A percentile compares a stretch with the other conserved stretches of the same genome.
Evolutionary conservation across 371 early-diverging fungal genomes (phyloP).

Genomic region (Mortierella polycephala): DNA sequence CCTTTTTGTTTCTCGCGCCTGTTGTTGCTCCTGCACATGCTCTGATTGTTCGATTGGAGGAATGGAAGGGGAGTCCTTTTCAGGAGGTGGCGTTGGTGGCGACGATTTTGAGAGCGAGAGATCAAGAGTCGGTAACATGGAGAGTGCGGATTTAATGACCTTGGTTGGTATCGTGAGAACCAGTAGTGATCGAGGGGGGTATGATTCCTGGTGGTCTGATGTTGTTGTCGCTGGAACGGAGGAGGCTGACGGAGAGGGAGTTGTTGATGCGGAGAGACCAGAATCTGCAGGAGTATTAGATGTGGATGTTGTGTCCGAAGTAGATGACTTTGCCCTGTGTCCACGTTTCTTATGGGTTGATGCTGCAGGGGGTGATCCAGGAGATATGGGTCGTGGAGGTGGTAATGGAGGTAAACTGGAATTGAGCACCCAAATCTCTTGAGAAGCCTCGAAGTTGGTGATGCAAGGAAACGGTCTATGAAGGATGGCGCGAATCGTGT

Average conservation of each 20-base stretch:
- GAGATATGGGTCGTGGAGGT: slow-evolving; percentile 1
- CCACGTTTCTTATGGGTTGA: slow-evolving; percentile 2
- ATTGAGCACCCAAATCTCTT: slow-evolving; percentile 53
- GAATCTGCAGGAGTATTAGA: slow-evolving; percentile 2
- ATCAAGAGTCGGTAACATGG: slow-evolving; percentile 36
- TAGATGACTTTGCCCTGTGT: not conserved
- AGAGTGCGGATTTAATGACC: slow-evolving; percentile 33
- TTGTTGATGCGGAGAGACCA: not conserved
- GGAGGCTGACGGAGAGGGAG: not conserved
- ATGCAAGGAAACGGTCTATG: slow-evolving; percentile 43
- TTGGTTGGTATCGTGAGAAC: slow-evolving; percentile 25
- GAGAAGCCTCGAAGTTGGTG: slow-evolving; percentile 40
- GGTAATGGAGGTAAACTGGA: slow-evolving; percentile 28
- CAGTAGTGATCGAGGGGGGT: not conserved
- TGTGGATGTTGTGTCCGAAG: not conserved
- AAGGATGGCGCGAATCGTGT: slow-evolving; percentile 48
- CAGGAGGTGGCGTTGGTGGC: too few species aligned
- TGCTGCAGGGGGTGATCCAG: not conserved
- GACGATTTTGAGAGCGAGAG: slow-evolving; percentile 17
- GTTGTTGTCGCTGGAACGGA: not conserved
- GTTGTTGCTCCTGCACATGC: too few species aligned
- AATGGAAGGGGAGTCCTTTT: not conserved
- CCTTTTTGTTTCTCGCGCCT: too few species aligned
- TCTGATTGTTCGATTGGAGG: not conserved
- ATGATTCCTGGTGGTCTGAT: not conserved